These are phyloP conservation scores for Oemleria cerasiformis DNA, from an alignment of 306 rosid genomes.

Conservation along the genomic window DNA sequence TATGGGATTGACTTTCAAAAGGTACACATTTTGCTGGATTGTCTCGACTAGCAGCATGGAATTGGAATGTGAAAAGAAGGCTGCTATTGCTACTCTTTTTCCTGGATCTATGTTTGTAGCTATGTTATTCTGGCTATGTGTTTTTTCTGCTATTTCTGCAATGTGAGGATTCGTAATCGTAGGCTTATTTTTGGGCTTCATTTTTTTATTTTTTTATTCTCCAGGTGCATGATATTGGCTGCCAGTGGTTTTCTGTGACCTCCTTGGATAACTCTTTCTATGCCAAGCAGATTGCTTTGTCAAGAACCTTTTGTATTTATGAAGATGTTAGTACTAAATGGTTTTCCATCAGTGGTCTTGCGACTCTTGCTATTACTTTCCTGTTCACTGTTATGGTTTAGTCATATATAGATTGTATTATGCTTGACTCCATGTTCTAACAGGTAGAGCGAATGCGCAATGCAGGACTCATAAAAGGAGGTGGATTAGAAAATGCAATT, in stretches of 20 bases:
- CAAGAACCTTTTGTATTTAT: conserved; percentile 84
- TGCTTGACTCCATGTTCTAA: conserved; percentile 19
- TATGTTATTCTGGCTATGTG: neutral
- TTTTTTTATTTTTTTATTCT: neutral
- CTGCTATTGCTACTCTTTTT: too few species aligned
- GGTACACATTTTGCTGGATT: conserved; percentile 40
- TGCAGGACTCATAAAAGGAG: conserved; percentile 85
- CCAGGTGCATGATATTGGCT: conserved; percentile 70
- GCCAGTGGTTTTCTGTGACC: conserved; percentile 72
- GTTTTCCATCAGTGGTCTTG: conserved; percentile 17
- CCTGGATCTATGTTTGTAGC: too few species aligned
- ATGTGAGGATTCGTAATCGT: neutral
- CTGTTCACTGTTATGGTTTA: conserved; percentile 12
- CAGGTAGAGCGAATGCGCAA: conserved; percentile 77
- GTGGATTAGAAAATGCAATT: conserved; percentile 73
- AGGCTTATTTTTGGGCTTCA: neutral
- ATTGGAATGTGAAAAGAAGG: neutral
- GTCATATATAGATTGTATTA: conserved; percentile 8
- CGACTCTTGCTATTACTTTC: conserved; percentile 28
- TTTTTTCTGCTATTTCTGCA: neutral
- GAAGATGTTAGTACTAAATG: conserved; percentile 63
- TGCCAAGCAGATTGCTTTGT: conserved; percentile 58
- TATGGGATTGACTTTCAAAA: conserved; percentile 76
- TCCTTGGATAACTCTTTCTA: conserved; percentile 49
- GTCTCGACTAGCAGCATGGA: neutral